phyloP scores from a whole-genome alignment of 805 yeast species.

The Candida fluviatilis region DNA sequence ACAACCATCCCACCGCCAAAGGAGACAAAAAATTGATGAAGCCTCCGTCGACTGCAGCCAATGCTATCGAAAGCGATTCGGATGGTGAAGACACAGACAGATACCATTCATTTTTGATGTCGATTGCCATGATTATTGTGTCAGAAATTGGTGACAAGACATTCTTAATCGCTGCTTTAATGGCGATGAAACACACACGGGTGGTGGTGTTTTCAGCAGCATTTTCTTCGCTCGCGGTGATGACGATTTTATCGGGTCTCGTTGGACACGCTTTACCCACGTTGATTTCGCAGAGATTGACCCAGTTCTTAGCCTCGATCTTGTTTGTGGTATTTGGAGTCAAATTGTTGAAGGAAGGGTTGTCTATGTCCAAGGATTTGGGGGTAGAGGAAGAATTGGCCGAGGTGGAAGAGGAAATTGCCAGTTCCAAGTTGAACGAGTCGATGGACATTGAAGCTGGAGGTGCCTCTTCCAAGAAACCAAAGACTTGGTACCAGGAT shows the following conservation, averaged over 20 bases:
- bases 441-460: conserved; percentile 62
- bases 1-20: conserved; percentile 25
- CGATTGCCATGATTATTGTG: conserved; percentile 87
- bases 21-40: conserved; percentile 16
- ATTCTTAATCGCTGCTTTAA: conserved; percentile 90
- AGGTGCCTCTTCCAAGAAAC: conserved; percentile 10
- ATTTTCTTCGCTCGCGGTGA: conserved; percentile 74
- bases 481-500: conserved; percentile 24
- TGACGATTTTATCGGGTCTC: conserved; percentile 88
- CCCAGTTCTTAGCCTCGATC: conserved; percentile 77
- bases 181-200: conserved; percentile 94
- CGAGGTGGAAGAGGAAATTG: conserved; percentile 93
- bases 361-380: conserved; percentile 69
- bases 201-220: conserved; percentile 85
- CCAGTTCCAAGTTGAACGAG: conserved; percentile 51
- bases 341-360: conserved; percentile 74
- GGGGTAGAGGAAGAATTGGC: conserved; percentile 96
- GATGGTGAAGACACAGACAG: conserved; percentile 13
- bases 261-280: conserved; percentile 91
- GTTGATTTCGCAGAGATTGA: conserved; percentile 70
- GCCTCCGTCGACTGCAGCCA: background rate
- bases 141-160: conserved; percentile 98
- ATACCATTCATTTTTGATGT: conserved; percentile 64
- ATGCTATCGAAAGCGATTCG: conserved; percentile 2
- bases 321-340: conserved; percentile 81